Evolutionary conservation across 768 basidiomycete species (phyloP).

Genomic region (Mycena floridula): DNA sequence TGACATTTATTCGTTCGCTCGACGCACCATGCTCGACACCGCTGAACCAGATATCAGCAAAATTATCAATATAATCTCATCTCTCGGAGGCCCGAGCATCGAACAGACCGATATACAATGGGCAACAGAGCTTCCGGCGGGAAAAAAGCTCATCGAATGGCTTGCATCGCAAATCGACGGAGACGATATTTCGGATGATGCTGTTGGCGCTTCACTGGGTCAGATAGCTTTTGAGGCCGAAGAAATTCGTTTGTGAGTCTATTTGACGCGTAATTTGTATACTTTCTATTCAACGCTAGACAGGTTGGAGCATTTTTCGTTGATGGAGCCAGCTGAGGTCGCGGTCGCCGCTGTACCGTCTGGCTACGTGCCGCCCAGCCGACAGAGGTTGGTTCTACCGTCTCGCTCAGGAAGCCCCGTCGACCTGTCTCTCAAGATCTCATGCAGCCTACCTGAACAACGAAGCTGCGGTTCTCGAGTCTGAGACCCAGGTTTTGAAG

Average conservation of each 20-base stretch:
- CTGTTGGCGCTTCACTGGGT: constrained; percentile 15
- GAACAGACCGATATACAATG: constrained; percentile 24
- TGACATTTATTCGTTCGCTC: too few relatives aligned
- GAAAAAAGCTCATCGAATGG: constrained; percentile 25
- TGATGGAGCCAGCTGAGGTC: too few relatives aligned
- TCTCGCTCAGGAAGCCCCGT: too few relatives aligned
- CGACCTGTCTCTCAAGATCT: too few relatives aligned
- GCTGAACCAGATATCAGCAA: constrained; percentile 1
- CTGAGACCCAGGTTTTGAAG: too few relatives aligned
- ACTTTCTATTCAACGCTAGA: neutral
- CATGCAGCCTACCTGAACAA: too few relatives aligned
- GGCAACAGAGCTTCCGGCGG: constrained; percentile 24
- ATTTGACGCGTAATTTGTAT: constrained; percentile 1
- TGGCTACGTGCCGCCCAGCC: too few relatives aligned
- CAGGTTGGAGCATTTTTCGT: too few relatives aligned
- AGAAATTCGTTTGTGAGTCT: constrained; percentile 12
- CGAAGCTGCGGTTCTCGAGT: too few relatives aligned
- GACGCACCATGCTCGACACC: too few relatives aligned
- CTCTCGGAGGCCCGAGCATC: constrained; percentile 25
- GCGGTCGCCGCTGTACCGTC: too few relatives aligned
- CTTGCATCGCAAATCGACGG: constrained; percentile 21
- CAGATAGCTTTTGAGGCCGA: constrained; percentile 24
- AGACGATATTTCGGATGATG: constrained; percentile 3
- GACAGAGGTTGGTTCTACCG: too few relatives aligned
- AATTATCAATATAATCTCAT: constrained; percentile 11